Evolutionary conservation across 2,329 filamentous ascomycete species (phyloP).

Genomic region (Geosmithia flava): DNA sequence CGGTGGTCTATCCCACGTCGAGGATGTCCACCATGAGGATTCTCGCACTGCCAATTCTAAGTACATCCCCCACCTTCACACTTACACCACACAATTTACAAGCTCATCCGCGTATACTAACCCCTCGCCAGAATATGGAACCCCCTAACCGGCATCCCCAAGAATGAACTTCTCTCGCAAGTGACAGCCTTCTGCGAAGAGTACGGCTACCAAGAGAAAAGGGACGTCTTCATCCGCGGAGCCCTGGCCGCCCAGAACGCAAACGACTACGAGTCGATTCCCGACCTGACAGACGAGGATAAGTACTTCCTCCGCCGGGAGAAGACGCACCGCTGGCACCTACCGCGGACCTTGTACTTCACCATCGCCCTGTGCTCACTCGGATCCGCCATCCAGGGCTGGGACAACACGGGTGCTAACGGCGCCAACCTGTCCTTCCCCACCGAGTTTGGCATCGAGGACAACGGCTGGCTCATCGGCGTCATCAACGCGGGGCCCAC

Average conservation of each 20-base stretch:
- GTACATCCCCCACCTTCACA: not conserved
- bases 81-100: not conserved
- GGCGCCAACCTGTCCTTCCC: slow-evolving; percentile 26
- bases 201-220: slow-evolving; percentile 12
- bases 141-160: not conserved
- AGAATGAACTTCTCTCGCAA: slow-evolving; percentile 3
- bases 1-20: not conserved
- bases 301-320: slow-evolving; percentile 10
- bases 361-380: slow-evolving; percentile 15
- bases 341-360: slow-evolving; percentile 13
- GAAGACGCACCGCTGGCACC: slow-evolving; percentile 14
- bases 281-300: slow-evolving; percentile 12
- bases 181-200: slow-evolving; percentile 12
- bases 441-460: slow-evolving; percentile 18
- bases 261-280: slow-evolving; percentile 6
- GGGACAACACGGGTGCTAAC: slow-evolving; percentile 30
- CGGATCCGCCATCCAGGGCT: slow-evolving; percentile 21
- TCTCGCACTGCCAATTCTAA: not conserved
- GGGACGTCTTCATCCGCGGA: slow-evolving; percentile 13
- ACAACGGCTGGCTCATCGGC: slow-evolving; percentile 39
- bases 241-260: slow-evolving; percentile 15
- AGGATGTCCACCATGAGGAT: not conserved
- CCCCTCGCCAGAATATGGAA: not conserved
- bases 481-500: slow-evolving; percentile 34
- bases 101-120: not conserved